Evolutionary conservation across 257 asterid genomes (phyloP).

Genomic region (Voacanga thouarsii): DNA sequence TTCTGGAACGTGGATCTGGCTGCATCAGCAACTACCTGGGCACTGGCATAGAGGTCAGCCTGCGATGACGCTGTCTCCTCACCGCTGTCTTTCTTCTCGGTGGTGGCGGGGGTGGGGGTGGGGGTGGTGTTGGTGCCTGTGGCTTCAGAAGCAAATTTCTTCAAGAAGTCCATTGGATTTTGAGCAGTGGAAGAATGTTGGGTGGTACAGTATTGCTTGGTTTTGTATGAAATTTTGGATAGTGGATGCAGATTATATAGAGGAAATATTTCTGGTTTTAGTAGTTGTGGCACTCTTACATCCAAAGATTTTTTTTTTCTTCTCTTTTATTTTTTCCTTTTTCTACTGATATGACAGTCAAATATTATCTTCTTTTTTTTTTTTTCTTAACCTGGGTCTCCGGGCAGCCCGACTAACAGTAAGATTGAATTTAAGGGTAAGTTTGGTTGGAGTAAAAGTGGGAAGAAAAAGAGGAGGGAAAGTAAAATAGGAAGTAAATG

Average conservation of each 20-base stretch:
- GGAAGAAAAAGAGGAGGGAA: too few relatives aligned
- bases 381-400: too few relatives aligned
- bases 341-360: too few relatives aligned
- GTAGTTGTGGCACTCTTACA: background rate
- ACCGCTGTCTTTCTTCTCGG: background rate
- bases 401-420: too few relatives aligned
- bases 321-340: too few relatives aligned
- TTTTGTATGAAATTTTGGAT: background rate
- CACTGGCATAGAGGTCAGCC: conserved; percentile 23
- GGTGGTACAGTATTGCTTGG: background rate
- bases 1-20: conserved; percentile 10
- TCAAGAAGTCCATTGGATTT: conserved; percentile 3
- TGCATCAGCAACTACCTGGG: conserved; percentile 24
- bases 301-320: background rate
- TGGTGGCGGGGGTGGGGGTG: background rate
- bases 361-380: too few relatives aligned
- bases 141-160: background rate
- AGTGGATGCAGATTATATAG: background rate
- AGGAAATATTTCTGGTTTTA: background rate
- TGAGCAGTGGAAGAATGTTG: background rate
- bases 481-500: too few relatives aligned
- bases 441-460: too few relatives aligned
- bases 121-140: background rate
- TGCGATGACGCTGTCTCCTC: conserved; percentile 1
- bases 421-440: too few relatives aligned